Base-by-base conservation (phyloP, 2,329 filamentous ascomycete species). In the Clonostachys rhizophaga region DNA sequence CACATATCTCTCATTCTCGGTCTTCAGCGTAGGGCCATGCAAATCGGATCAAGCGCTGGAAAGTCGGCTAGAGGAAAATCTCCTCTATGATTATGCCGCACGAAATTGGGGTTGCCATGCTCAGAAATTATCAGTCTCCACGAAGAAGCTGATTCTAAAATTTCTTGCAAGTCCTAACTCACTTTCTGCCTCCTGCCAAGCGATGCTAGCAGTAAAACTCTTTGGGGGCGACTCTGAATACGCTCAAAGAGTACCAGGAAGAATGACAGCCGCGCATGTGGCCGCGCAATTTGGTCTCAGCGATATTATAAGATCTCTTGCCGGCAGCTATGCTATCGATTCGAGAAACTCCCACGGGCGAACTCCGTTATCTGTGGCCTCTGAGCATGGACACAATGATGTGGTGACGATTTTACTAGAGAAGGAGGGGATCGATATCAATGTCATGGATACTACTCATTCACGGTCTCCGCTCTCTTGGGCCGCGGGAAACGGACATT, bases 1-100 rank as follows among this genome's bases (percentile, higher is more conserved):
- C 9, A 56, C 52, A 8, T 56, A 52, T 16, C n/a, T 43, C 11
- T 43, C 41, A 20, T 43, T 43, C 20, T n/a, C 18, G 18, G 41
- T 20, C n/a, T 43, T 43, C 41, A 30, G 45, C 36, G 34, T 44
- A 47, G 2, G 52, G 50, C 1, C 54, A 40, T 17, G 52, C 53
- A 4, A 56, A 47, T 13, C 41, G 9, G 41, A 43, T 30, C 18
- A 20, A 24, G 41, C 9, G 13, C 34, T 24, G 6, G n/a, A 20
- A 12, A 33, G 14, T n/a, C 41, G 41, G 11, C 7, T 43, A 43
- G 5, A n/a, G 41, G 3, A 12, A 13, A n/a, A 43, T 24, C 41
- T 13, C 18, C 20, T 43, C 41, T 43, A 43, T 16, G 9, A 13
- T 13, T 43, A 43, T 13, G 41, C 41, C 16, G 5, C 41, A 11